Conservation (phyloP, 495 filamentous ascomycete genomes). For the Penicillium odoratum region DNA sequence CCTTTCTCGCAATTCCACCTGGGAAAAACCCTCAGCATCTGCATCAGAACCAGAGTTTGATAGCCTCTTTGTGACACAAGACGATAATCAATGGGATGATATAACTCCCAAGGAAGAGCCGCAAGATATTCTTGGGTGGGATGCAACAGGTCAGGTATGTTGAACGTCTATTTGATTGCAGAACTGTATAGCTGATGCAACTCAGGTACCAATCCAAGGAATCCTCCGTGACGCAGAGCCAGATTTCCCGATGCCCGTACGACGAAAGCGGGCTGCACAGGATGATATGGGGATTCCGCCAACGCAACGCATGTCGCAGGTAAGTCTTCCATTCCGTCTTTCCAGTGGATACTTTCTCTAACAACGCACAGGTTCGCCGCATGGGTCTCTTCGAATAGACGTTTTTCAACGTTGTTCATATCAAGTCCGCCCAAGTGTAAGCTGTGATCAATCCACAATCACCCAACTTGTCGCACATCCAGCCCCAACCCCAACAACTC, state of each 20-base stretch:
- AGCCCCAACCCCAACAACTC: constrained; percentile 62
- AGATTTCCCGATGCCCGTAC: constrained; percentile 21
- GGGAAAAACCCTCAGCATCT: constrained; percentile 51
- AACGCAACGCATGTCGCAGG: constrained; percentile 53
- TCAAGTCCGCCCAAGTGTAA: background rate
- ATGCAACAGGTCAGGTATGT: constrained; percentile 58
- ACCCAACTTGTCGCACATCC: constrained; percentile 92
- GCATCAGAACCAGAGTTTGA: constrained; percentile 59
- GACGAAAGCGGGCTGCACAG: constrained; percentile 20
- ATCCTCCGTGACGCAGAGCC: constrained; percentile 31
- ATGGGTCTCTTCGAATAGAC: constrained; percentile 48
- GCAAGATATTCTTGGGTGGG: constrained; percentile 81
- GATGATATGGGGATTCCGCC: constrained; percentile 49
- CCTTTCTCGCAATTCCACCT: constrained; percentile 25
- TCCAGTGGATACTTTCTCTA: constrained; percentile 9
- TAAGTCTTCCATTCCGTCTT: constrained; percentile 16
- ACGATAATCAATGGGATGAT: constrained; percentile 85
- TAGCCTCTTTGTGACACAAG: constrained; percentile 74
- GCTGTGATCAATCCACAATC: constrained; percentile 39
- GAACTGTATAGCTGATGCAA: constrained; percentile 6
- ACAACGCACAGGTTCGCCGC: constrained; percentile 37
- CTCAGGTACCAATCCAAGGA: constrained; percentile 36
- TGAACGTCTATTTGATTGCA: background rate
- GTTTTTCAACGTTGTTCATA: background rate
- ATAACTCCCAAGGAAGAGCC: constrained; percentile 67